phyloP scores from a whole-genome alignment of 2,329 filamentous ascomycete genomes.

The Lachnellula suecica region DNA sequence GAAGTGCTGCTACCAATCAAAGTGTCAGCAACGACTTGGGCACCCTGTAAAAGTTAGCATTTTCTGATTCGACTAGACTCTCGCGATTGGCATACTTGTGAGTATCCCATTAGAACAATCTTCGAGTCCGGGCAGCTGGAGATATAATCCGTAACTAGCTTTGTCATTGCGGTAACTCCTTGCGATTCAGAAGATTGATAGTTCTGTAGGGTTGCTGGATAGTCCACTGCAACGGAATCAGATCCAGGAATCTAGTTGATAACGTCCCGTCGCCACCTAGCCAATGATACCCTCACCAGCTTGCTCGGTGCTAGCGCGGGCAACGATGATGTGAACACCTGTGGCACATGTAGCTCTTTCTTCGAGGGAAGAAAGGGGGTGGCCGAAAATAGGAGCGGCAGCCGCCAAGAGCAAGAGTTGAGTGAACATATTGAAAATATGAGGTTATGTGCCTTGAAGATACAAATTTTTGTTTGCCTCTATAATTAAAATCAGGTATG shows the following conservation, averaged over 20 bases:
- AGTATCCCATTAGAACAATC: conserved; percentile 38
- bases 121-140: conserved; percentile 28
- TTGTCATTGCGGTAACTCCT: conserved; percentile 33
- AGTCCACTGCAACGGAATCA: conserved; percentile 34
- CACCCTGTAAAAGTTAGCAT: too few species aligned
- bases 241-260: conserved; percentile 33
- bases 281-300: conserved; percentile 35
- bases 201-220: conserved; percentile 29
- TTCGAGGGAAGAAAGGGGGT: too few species aligned
- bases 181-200: conserved; percentile 30
- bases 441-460: too few species aligned
- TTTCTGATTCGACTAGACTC: too few species aligned
- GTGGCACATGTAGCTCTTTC: too few species aligned
- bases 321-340: conserved; percentile 36
- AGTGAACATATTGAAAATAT: too few species aligned
- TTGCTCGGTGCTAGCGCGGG: conserved; percentile 34
- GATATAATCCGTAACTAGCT: conserved; percentile 32
- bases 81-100: conserved; percentile 27
- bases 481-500: too few species aligned
- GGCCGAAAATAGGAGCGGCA: too few species aligned
- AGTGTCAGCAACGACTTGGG: conserved; percentile 30
- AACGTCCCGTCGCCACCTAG: conserved; percentile 32
- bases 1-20: conserved; percentile 26
- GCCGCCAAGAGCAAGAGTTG: too few species aligned
- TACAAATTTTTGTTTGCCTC: too few species aligned